Base-by-base conservation (phyloP, 176 grass and related monocot genomes). In the Zoysia pacifica region DNA sequence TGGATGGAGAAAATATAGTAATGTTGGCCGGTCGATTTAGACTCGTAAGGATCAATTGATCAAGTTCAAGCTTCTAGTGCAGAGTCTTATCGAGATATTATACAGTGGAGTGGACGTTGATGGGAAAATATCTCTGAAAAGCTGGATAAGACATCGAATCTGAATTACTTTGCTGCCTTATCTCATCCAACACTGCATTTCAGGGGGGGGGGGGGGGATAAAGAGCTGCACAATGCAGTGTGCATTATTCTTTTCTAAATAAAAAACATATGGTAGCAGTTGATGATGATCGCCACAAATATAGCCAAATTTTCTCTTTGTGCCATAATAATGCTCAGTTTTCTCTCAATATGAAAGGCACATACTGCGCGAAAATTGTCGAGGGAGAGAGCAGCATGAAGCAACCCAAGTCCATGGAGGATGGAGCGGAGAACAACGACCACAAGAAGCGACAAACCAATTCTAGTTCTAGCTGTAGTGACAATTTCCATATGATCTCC, bases 111-210 rank as follows among this genome's bases (percentile, higher is more conserved):
- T 41, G 36, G 51, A 50, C 35, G 20, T 46, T 56, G 70, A 67
- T 58, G 48, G 42, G 76, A 67, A 80, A 68, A 43, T 80, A 80
- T 64, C 61, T 39, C 61, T 20, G 11, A 11, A 62, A 59, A 35
- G 19, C 35, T 28, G 58, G 19, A 9, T 9, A 36, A 62, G 59
- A 20, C 19, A 62, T 4, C 11, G 59, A 20, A 11, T 16, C 45
- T 11, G 6, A 63, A 52, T 82, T 43, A 69, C 4, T 8, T 39
- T 37, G 15, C 20, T 20, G 41, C 7, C 20, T 82, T 40, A 7
- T 44, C 12, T 43, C 58, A 53, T 11, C 48, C 4, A 12, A 14
- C 2, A 45, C 50, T 71, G 43, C 42, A 46, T 16, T 37, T 49
- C 48, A 49, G 9, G 5, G 16, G 41, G 65, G 19, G 46, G 11